A percentile compares a stretch with the other conserved stretches of the same genome.
Conservation (phyloP, 345 rosid genomes). For the Aquilaria sinensis region DNA sequence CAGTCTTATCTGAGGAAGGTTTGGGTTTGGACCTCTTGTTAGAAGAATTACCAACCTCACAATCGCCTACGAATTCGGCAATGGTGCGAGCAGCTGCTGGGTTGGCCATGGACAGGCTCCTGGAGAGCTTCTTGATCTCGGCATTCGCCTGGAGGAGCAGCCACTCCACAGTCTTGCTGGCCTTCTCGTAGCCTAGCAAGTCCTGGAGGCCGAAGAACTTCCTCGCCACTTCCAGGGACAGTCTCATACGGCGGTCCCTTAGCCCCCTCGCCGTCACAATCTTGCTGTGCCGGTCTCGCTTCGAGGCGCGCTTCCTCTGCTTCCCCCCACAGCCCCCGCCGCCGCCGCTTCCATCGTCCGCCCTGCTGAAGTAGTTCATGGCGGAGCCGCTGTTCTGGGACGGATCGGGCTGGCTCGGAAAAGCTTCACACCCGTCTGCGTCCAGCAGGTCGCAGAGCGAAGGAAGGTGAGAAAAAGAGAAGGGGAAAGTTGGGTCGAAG, state of each 20-base stretch:
- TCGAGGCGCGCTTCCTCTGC: slow-evolving; percentile 34
- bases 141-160: slow-evolving; percentile 50
- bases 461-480: slow-evolving; percentile 11
- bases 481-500: background rate
- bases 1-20: slow-evolving; percentile 1
- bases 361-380: background rate
- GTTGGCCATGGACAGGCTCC: slow-evolving; percentile 5
- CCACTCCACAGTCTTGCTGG: slow-evolving; percentile 88
- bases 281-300: slow-evolving; percentile 85
- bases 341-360: background rate
- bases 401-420: slow-evolving; percentile 22
- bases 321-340: background rate
- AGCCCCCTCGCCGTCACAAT: slow-evolving; percentile 74
- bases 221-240: slow-evolving; percentile 68
- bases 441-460: slow-evolving; percentile 4
- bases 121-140: slow-evolving; percentile 45
- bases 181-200: slow-evolving; percentile 71
- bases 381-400: slow-evolving; percentile 7
- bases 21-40: too few relatives aligned
- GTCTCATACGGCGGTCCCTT: slow-evolving; percentile 80
- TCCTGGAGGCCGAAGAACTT: slow-evolving; percentile 79
- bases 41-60: too few relatives aligned
- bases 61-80: too few relatives aligned
- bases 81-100: background rate
- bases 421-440: too few relatives aligned